Conservation (phyloP, 2,329 filamentous ascomycete genomes). For the Xylariomycetidae sp. region DNA sequence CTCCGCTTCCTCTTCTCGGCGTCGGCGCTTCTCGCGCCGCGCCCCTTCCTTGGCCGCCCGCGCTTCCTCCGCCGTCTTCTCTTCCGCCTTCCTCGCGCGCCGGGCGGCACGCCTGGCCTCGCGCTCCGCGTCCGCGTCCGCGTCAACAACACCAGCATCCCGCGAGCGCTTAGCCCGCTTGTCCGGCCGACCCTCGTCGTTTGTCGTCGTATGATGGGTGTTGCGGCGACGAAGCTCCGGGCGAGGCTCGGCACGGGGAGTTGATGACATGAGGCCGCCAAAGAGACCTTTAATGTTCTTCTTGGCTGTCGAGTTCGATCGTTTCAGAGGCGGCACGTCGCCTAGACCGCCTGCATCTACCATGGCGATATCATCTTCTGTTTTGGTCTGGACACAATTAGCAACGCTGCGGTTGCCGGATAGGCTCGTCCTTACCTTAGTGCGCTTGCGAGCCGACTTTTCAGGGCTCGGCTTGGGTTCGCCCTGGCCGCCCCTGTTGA, state of each 20-base stretch:
- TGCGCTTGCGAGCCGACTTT: conserved; percentile 38
- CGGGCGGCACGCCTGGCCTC: conserved; percentile 59
- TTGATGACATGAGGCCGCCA: conserved; percentile 45
- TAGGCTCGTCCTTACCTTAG: conserved; percentile 38
- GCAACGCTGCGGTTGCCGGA: conserved; percentile 2
- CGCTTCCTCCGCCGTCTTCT: conserved; percentile 46
- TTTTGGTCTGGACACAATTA: conserved; percentile 16
- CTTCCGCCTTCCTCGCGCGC: conserved; percentile 51
- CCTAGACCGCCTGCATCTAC: conserved; percentile 42
- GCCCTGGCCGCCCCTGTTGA: conserved; percentile 40
- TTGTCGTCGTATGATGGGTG: conserved; percentile 42
- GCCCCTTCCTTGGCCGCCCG: conserved; percentile 51
- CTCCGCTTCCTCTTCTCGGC: conserved; percentile 49
- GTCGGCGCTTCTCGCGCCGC: conserved; percentile 48
- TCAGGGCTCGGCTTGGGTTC: conserved; percentile 37
- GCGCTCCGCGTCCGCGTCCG: conserved; percentile 47
- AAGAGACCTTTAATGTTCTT: conserved; percentile 59
- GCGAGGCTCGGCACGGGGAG: conserved; percentile 36
- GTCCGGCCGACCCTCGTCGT: conserved; percentile 41
- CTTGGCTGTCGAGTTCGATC: conserved; percentile 56
- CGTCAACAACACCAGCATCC: conserved; percentile 42
- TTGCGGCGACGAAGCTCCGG: conserved; percentile 43
- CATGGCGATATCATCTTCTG: conserved; percentile 51
- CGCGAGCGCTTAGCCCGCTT: conserved; percentile 30
- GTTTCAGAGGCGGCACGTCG: conserved; percentile 49